Evolutionary conservation across 495 filamentous ascomycete species (phyloP), one percentile per base, ranked within the genome.

Genomic region (Rusavskia elegans): DNA sequence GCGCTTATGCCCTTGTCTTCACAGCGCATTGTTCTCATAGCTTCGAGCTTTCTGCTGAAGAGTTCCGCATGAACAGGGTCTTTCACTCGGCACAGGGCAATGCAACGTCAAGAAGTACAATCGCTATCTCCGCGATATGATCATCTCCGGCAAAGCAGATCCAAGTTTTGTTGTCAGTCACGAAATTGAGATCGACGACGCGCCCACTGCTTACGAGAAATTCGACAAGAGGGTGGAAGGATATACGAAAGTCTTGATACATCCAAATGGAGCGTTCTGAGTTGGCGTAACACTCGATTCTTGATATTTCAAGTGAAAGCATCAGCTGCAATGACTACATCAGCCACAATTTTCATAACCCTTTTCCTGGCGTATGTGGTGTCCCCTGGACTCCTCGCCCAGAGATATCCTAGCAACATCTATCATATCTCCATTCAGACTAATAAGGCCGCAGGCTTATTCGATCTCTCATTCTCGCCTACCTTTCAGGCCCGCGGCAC

Each of bases 61-160:
- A 29, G 51, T 60, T 17, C 50, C 21, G 10, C 40, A 27, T 55
- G 14, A 29, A 46, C 45, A 76, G 71, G 65, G 73, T 49, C 63
- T 76, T 4, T 64, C 64, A 0, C 56, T 78, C 9, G 68, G 68
- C 10, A 77, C 74, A 25, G 74, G 75, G 20, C 76, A 80, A 58
- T 78, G 75, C 62, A 80, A 81, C 54, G 75, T 81, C 20, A 80
- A 78, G 53, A 64, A 69, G 2, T 80, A 78, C 55, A 79, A 80
- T 56, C 65, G 76, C 17, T 73, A 77, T 55, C 60, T 80, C 30
- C 66, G 75, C 5, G 76, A 79, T 54, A 59, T 80, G 61, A 80
- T 80, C 57, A 73, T 81, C 53, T 65, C 73, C 3, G 72, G 76
- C 38, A 67, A 68, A 38, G 76, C 77, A 1, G 79, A 75, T 56